Evolutionary conservation across 148 eudicot species (phyloP), one percentile per base, ranked within the genome.

Genomic region (Beta vulgaris): DNA sequence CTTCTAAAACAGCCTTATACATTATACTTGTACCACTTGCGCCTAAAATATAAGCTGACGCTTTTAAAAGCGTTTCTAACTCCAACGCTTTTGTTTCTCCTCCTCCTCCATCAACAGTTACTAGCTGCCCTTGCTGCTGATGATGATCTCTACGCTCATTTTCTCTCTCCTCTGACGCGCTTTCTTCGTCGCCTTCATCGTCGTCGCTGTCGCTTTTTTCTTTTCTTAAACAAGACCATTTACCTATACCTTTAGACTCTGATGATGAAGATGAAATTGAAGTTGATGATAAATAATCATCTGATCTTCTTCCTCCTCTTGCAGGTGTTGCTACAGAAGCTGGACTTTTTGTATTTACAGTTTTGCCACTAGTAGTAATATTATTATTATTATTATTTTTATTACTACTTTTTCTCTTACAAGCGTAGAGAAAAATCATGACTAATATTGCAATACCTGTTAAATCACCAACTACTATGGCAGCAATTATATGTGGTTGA

Each of bases 1-100:
- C 96, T 23, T 92, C 96, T 26, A 95, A 76, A 48, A 95, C 96
- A 0, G 98, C 96, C 81, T 95, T 95, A 81, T 95, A 95, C 85
- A 90, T 84, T 61, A 95, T 95, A 48, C 91, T 92, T 15, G 93
- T 81, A 1, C 97, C 97, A 18, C 89, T 89, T n/a, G 93, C 96
- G 0, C 98, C 97, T 58, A 95, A 37, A 26, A 95, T 92, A 55
- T 89, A 95, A 1, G 97, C 98, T 23, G 98, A 92, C 37, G 98
- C 97, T 82, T 87, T 95, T 13, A 95, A 79, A 68, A 95, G 83
- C 23, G 96, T 89, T 82, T 95, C 98, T 15, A 90, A 31, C 73
- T 95, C 98, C 4, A 95, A 53, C 77, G 89, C 92, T 16, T 57
- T 88, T 25, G 86, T 44, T 64, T 44, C 68, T 35, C 68, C 68